phyloP scores from a whole-genome alignment of 257 asterid species.

The Jacaranda copaia region DNA sequence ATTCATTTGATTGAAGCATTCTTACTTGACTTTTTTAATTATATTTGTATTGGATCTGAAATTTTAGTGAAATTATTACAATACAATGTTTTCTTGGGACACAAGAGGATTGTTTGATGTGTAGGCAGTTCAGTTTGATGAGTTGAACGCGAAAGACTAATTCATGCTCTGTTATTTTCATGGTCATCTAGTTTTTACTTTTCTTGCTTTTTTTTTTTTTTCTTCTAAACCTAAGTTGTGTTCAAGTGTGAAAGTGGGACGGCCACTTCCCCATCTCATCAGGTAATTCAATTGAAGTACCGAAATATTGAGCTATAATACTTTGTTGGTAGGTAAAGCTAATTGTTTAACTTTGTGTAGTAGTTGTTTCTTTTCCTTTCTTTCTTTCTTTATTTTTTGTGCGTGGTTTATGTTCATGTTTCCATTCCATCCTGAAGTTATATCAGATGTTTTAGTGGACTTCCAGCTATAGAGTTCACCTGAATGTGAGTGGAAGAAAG shows the following conservation, averaged over 20 bases:
- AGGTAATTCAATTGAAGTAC: background rate
- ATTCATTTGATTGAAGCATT: conserved; percentile 19
- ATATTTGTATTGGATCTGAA: conserved; percentile 10
- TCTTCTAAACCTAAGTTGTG: background rate
- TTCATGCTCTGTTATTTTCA: background rate
- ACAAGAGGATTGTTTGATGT: background rate
- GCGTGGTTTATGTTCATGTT: no score
- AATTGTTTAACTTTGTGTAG: no score
- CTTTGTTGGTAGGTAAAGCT: background rate
- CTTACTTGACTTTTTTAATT: background rate
- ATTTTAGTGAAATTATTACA: background rate
- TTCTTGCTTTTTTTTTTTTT: no score
- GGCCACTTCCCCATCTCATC: background rate
- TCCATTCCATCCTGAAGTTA: background rate
- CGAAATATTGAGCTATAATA: background rate
- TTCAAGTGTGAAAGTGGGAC: background rate
- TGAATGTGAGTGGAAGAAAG: background rate
- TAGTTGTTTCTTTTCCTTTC: no score
- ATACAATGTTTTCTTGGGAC: background rate
- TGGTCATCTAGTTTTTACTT: background rate
- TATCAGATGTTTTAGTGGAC: background rate
- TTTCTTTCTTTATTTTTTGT: no score
- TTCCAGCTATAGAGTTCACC: background rate
- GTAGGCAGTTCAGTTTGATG: background rate
- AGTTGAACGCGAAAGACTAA: background rate